Base-by-base conservation (phyloP, 2,329 filamentous ascomycete species). In the Didymellaceae sp. region DNA sequence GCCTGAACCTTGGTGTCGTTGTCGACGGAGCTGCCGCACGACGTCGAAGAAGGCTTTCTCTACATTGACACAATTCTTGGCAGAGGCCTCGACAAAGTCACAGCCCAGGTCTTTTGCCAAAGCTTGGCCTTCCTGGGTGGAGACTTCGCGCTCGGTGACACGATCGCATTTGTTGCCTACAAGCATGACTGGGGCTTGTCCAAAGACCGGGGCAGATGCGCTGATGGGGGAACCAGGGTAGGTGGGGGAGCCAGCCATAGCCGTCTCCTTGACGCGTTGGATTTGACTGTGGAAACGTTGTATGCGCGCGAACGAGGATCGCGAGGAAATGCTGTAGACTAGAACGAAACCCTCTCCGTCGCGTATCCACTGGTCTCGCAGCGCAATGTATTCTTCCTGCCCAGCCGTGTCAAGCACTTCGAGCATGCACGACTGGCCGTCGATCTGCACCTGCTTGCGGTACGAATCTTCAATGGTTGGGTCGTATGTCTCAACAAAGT, bases 1-100 rank as follows among this genome's bases (percentile, higher is more conserved):
- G 24, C 64, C 59, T 11, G 45, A 52, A 33, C 65, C 63, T 34
- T 69, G 65, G 51, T 90, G 86, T 66, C 90, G 83, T 75, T 96
- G 91, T 65, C 89, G 86, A 63, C 94, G 87, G 59, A 99, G 80
- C 73, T 94, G 90, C 62, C 94, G 82, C 45, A 97, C 94, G 6
- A 99, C 94, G 70, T 99, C 94, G 76, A 96, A 97, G 71, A 99
- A 97, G 24, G 91, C 93, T 80, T 96, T 97, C 75, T 96, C 94
- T 45, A 97, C 93, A 68, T 97, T 97, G 80, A 97, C 91, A 77
- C 92, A 96, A 73, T 96, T 97, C 79, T 97, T 97, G 26, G 93
- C 93, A 6, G 92, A 97, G 2, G 93, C 92, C 75, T 97, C 93
- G 63, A 97, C 91, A 66, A 97, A 97, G 64, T 97, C 92, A 77